phyloP scores from a whole-genome alignment of 257 asterid species.

The Lavandula angustifolia region DNA sequence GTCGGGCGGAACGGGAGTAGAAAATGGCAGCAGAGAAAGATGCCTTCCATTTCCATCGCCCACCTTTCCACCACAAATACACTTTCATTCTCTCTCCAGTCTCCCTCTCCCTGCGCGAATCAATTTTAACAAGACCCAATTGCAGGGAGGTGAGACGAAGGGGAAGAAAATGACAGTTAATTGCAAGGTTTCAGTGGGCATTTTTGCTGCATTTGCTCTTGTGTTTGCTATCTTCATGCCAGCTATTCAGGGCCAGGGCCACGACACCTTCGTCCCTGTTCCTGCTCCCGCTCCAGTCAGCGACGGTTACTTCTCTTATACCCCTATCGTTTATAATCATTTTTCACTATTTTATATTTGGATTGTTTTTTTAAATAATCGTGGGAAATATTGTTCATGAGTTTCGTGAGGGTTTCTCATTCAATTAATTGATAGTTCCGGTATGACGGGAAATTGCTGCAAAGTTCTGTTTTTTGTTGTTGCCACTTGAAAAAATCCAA shows the following conservation, averaged over 20 bases:
- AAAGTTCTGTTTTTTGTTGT: not conserved
- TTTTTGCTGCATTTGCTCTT: constrained; percentile 45
- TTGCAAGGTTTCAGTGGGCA: constrained; percentile 38
- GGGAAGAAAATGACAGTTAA: constrained; percentile 40
- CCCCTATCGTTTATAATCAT: not conserved
- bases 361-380: not conserved
- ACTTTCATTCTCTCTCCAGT: constrained; percentile 23
- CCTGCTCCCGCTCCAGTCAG: constrained; percentile 73
- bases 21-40: constrained; percentile 32
- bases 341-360: not conserved
- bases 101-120: constrained; percentile 30
- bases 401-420: no score
- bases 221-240: constrained; percentile 51
- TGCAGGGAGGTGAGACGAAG: constrained; percentile 34
- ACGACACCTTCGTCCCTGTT: constrained; percentile 53
- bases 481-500: not conserved
- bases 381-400: not conserved
- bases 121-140: constrained; percentile 6
- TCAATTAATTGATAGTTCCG: no score
- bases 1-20: no score
- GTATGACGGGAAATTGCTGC: constrained; percentile 5
- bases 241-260: constrained; percentile 47
- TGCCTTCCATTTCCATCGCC: constrained; percentile 35
- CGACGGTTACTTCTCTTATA: constrained; percentile 49
- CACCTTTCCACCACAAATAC: constrained; percentile 30